Conservation (phyloP, 805 yeast species). For the Suhomyces canberraensis region DNA sequence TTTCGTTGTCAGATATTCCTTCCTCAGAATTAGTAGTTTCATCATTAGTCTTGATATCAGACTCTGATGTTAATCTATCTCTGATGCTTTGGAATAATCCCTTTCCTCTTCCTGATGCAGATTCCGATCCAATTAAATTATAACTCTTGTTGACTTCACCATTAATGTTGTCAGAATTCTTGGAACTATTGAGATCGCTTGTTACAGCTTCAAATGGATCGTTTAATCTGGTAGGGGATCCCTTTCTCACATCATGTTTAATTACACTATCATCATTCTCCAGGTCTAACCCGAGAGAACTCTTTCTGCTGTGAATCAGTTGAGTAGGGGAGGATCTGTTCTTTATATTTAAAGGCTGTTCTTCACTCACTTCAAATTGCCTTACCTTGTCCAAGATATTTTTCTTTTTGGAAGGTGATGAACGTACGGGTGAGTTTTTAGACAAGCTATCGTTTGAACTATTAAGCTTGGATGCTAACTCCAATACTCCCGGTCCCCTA, state of each 20-base stretch:
- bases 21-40: slow-evolving; percentile 7
- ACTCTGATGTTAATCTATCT: slow-evolving; percentile 21
- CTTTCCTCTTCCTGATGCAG: slow-evolving; percentile 14
- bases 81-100: slow-evolving; percentile 36
- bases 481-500: slow-evolving; percentile 17
- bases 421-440: slow-evolving; percentile 13
- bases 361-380: slow-evolving; percentile 31
- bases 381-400: slow-evolving; percentile 35
- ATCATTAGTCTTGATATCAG: slow-evolving; percentile 4
- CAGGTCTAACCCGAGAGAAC: slow-evolving; percentile 2
- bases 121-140: slow-evolving; percentile 3
- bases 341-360: neutral
- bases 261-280: slow-evolving; percentile 6
- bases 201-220: slow-evolving; percentile 9
- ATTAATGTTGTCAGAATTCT: slow-evolving; percentile 3
- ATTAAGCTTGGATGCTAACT: slow-evolving; percentile 27
- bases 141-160: slow-evolving; percentile 2
- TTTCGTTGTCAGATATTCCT: slow-evolving; percentile 10
- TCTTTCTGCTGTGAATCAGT: slow-evolving; percentile 4
- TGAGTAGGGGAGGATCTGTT: slow-evolving; percentile 1
- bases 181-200: neutral
- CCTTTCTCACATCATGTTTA: neutral
- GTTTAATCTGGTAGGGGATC: neutral
- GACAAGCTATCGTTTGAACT: slow-evolving; percentile 15
- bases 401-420: slow-evolving; percentile 18